Evolutionary conservation across 331 rosid genomes (phyloP).

Genomic region (Phaseolus coccineus): DNA sequence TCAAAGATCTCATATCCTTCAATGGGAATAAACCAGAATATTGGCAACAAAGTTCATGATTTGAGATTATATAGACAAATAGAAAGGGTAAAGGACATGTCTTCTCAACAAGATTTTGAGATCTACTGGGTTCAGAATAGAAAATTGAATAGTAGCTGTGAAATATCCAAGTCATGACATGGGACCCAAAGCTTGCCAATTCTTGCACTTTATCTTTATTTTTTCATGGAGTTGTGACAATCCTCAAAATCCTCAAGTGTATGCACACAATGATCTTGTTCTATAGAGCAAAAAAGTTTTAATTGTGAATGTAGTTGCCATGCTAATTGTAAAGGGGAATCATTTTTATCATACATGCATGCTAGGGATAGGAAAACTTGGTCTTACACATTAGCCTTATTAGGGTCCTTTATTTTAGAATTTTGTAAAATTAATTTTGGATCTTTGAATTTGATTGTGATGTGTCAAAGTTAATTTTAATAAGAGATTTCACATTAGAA

Average conservation of each 20-base stretch:
- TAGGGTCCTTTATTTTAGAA: neutral
- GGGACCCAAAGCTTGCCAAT: slow-evolving; percentile 21
- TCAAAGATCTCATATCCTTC: slow-evolving; percentile 33
- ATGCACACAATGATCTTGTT: slow-evolving; percentile 3
- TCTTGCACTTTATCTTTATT: neutral
- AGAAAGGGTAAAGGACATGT: slow-evolving; percentile 38
- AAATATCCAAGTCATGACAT: slow-evolving; percentile 29
- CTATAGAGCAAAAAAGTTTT: neutral
- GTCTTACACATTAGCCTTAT: too few relatives aligned
- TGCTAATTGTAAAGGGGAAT: neutral
- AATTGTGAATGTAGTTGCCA: neutral
- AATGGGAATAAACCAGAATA: slow-evolving; percentile 47
- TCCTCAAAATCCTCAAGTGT: neutral
- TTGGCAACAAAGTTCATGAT: slow-evolving; percentile 29
- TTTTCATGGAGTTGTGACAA: neutral
- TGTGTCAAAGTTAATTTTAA: neutral
- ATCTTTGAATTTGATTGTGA: neutral
- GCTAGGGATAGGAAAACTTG: neutral
- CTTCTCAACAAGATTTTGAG: slow-evolving; percentile 45
- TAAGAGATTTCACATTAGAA: neutral
- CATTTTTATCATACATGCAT: neutral
- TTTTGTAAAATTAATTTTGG: neutral
- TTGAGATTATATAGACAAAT: slow-evolving; percentile 30
- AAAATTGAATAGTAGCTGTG: slow-evolving; percentile 22
- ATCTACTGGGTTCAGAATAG: slow-evolving; percentile 15